Base-by-base conservation (phyloP, 2,329 filamentous ascomycete genomes). In the Trichoderma breve region DNA sequence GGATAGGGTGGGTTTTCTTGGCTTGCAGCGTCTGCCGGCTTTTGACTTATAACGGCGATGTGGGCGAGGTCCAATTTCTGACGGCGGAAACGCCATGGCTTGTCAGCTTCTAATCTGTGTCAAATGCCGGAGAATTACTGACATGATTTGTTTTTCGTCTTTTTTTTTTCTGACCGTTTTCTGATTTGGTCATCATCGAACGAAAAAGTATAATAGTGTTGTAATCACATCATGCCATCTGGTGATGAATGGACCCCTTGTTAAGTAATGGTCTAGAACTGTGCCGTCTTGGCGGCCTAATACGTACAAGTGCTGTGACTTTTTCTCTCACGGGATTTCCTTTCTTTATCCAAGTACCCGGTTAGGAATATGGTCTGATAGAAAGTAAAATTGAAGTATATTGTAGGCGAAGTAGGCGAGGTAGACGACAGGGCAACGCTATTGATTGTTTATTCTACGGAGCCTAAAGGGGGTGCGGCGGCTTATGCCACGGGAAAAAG, bases 91-190 rank as follows among this genome's bases (percentile, higher is more conserved):
- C 55, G 28, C 57, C 57, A 34, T n/a, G 28, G 15, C 24, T 26
- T 30, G 61, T 64, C 61, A 64, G 61, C 61, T 64, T 64, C 61
- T 64, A 64, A 47, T 64, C 61, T 47, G 11, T 6, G 9, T 61
- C 18, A 14, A 12, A 15, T 39, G n/a, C 58, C 58, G 58, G 58
- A 61, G 58, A 39, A 26, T 61, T 61, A 24, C 28, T 36, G 32
- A 39, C 12, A 21, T 32, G 9, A n/a, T 28, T 11, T 21, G 18
- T 65, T 30, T 65, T 9, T 51, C 4, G 6, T 4, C 24, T 8
- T 2, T 14, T n/a, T 9, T 14, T 11, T n/a, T n/a, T 9, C 26
- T 51, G 26, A 34, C 9, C 6, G 4, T 51, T 51, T 21, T 21
- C 43, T 5, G n/a, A n/a, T 51, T 51, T 21, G 43, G 43, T 51